Percentiles rank a stretch among this genome's conserved stretches.
These are phyloP conservation scores for Byssoonygena ceratinophila DNA, from an alignment of 2,329 filamentous ascomycete species.

Conservation along the genomic window DNA sequence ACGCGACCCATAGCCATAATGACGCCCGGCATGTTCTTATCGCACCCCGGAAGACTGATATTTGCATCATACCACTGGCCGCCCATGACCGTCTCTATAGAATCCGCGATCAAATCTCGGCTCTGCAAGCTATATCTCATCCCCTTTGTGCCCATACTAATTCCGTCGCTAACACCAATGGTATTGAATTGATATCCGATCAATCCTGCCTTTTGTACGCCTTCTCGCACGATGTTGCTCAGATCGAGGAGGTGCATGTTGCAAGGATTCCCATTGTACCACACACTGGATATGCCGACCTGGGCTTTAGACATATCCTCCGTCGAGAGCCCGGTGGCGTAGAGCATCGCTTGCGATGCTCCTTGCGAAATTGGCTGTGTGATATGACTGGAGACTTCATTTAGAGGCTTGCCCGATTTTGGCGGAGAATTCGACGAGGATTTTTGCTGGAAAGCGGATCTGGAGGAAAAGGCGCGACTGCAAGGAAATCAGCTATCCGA, in stretches of 20 bases:
- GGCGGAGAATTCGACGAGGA: constrained; percentile 13
- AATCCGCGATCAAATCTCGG: constrained; percentile 92
- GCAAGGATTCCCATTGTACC: constrained; percentile 96
- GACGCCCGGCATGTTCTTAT: constrained; percentile 98
- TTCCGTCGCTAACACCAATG: constrained; percentile 91
- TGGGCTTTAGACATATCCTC: constrained; percentile 91
- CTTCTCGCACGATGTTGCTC: constrained; percentile 64
- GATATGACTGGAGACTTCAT: constrained; percentile 72
- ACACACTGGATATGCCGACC: constrained; percentile 94
- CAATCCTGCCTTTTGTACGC: constrained; percentile 64
- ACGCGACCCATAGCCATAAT: constrained; percentile 88
- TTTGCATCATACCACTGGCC: constrained; percentile 99
- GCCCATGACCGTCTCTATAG: constrained; percentile 97
- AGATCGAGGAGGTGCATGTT: constrained; percentile 97
- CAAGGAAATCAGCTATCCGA: background rate
- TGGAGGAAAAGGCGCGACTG: constrained; percentile 8
- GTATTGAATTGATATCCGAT: constrained; percentile 98
- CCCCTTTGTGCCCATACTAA: constrained; percentile 95
- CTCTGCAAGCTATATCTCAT: constrained; percentile 96
- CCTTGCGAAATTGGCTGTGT: constrained; percentile 98
- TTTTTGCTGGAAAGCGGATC: constrained; percentile 2
- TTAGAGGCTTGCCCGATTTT: constrained; percentile 44
- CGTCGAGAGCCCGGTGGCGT: constrained; percentile 80
- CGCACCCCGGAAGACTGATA: constrained; percentile 90
- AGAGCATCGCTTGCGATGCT: constrained; percentile 97